Conservation (phyloP, 495 filamentous ascomycete species). For the Aspergillus biplanus region DNA sequence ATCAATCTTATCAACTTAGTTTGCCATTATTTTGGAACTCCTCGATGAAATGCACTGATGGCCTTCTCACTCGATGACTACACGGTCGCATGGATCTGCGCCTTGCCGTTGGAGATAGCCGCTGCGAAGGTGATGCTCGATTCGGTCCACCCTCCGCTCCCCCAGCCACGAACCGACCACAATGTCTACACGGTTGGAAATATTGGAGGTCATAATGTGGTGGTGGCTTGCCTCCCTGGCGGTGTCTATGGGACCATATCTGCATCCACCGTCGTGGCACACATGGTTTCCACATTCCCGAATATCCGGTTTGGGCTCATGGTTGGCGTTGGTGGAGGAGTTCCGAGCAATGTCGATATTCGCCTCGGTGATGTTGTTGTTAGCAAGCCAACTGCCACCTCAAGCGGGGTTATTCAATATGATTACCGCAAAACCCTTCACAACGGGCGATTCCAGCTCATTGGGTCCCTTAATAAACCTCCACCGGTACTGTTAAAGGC, state of each 20-base stretch:
- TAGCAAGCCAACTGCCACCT: not conserved
- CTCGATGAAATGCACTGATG: too few relatives aligned
- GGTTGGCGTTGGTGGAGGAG: conserved; percentile 3
- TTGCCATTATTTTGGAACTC: too few relatives aligned
- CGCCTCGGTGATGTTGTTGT: conserved; percentile 5
- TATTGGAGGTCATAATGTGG: conserved; percentile 1
- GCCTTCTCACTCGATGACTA: not conserved
- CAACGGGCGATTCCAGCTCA: not conserved
- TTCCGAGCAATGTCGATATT: not conserved
- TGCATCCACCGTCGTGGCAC: not conserved
- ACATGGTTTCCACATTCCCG: not conserved
- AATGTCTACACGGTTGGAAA: not conserved
- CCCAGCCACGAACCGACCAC: not conserved
- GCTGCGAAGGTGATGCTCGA: not conserved
- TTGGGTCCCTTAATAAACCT: not conserved
- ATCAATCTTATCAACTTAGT: too few relatives aligned
- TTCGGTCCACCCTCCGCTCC: not conserved
- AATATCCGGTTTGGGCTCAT: not conserved
- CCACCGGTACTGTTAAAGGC: not conserved
- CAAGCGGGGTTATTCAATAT: not conserved
- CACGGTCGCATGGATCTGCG: not conserved
- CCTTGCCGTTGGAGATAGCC: not conserved
- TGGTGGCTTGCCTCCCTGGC: not conserved
- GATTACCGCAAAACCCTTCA: not conserved
- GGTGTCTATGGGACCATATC: not conserved